Evolutionary conservation across 148 eudicot genomes (phyloP), one percentile per base, ranked within the genome.

Genomic region (Fagopyrum esculentum): DNA sequence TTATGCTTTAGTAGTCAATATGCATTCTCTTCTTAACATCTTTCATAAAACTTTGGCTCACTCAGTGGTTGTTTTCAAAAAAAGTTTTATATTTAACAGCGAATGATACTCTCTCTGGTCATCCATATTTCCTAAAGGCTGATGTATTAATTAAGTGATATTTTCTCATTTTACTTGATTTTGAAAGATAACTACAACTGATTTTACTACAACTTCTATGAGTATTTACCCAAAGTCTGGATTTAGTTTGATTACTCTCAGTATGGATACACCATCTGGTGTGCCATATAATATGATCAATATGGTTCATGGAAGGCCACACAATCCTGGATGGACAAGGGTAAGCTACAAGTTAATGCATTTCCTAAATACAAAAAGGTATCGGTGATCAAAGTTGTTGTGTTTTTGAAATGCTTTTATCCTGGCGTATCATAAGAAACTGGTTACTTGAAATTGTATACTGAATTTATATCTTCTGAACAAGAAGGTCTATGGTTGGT

Each of bases 301-400:
- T 82, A 78, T 92, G 84, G 94, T 89, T 60, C 85, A 88, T 59
- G 99, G 99, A 77, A 88, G 89, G 77, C 86, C 99, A 17, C 99
- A 90, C 73, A 90, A 92, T 78, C 93, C 92, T 85, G 92, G 97
- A 75, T 96, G 99, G 99, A 89, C 98, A 55, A 92, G 97, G 87
- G 99, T 96, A 90, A 81, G 92, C 78, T 76, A 71, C 40, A 64
- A 61, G 49, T n/a, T 40, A 19, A 17, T 17, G 16, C 30, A 30
- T 47, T 60, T 61, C 16, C 44, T 29, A 60, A 45, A 45, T 75
- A n/a, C 12, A 4, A 16, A 48, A 35, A 40, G 45, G 70, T 30
- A 17, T 40, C 11, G 70, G 45, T 35, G 70, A 29, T 40, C 8
- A 35, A 61, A 61, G 68, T 10, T 10, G 43, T 26, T 61, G 11